A percentile compares a stretch with the other conserved stretches of the same genome.
Evolutionary conservation across 371 early-diverging fungal species (phyloP).

Genomic region (Apophysomyces sp.): DNA sequence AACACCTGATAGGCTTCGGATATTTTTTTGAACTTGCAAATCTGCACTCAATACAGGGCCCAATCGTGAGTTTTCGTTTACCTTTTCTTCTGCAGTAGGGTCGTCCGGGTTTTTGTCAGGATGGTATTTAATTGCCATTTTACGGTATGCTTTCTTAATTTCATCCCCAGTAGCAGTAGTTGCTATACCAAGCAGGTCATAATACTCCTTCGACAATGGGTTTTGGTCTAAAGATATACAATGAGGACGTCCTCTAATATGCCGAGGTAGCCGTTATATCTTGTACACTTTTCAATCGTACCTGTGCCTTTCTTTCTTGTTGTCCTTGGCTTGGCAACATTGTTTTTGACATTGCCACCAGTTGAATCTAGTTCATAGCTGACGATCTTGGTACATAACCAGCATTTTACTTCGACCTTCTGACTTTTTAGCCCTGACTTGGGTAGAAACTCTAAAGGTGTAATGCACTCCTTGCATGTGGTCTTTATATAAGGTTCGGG

Average conservation of each 20-base stretch:
- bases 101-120: constrained; percentile 91
- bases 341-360: constrained; percentile 29
- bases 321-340: constrained; percentile 21
- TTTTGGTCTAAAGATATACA: constrained; percentile 54
- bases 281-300: constrained; percentile 11
- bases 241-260: neutral
- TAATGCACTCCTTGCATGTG: constrained; percentile 39
- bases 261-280: constrained; percentile 13
- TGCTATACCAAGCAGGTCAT: constrained; percentile 88
- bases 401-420: constrained; percentile 51
- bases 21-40: constrained; percentile 92
- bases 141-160: constrained; percentile 95
- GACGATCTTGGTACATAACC: constrained; percentile 47
- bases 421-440: constrained; percentile 18
- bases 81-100: constrained; percentile 85
- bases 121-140: constrained; percentile 90
- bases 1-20: constrained; percentile 94
- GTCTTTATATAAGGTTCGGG: constrained; percentile 52
- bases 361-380: constrained; percentile 50
- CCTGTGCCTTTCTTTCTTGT: constrained; percentile 52
- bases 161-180: constrained; percentile 80
- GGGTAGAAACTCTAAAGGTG: constrained; percentile 40
- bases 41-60: too few relatives aligned
- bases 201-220: constrained; percentile 78
- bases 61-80: constrained; percentile 51